Evolutionary conservation across 768 basidiomycete species (phyloP).

Genomic region (Kwoniella mangroviensis): DNA sequence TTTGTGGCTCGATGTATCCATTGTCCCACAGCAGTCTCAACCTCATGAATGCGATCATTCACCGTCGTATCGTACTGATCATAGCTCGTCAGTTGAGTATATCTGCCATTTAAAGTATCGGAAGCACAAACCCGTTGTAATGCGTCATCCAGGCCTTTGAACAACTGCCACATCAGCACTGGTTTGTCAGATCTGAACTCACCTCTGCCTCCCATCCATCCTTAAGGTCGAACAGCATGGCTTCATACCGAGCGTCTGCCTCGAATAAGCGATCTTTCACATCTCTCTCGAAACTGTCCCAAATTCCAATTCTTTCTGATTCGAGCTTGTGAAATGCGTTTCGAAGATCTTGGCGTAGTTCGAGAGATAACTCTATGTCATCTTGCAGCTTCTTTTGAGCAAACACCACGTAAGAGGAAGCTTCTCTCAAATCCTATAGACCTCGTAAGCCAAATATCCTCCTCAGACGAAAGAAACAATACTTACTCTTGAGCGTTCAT

Average conservation of each 20-base stretch:
- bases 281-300: conserved; percentile 6
- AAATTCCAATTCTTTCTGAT: neutral
- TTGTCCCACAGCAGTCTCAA: neutral
- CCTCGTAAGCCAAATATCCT: neutral
- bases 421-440: neutral
- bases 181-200: neutral
- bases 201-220: conserved; percentile 7
- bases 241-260: conserved; percentile 2
- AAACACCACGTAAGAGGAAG: neutral
- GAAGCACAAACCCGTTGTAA: conserved; percentile 1
- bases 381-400: neutral
- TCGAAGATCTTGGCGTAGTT: conserved; percentile 1
- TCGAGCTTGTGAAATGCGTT: conserved; percentile 6
- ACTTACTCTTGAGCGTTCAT: conserved; percentile 22
- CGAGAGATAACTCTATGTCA: conserved; percentile 1
- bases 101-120: neutral
- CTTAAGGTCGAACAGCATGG: neutral
- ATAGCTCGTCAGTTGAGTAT: neutral
- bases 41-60: conserved; percentile 1
- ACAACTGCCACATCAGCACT: neutral
- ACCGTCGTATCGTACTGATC: neutral
- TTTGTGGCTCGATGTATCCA: neutral
- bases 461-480: too few species aligned
- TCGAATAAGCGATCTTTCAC: neutral
- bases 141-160: neutral